Evolutionary conservation across 805 yeast genomes (phyloP).

Genomic region (Clavispora vitiphila): DNA sequence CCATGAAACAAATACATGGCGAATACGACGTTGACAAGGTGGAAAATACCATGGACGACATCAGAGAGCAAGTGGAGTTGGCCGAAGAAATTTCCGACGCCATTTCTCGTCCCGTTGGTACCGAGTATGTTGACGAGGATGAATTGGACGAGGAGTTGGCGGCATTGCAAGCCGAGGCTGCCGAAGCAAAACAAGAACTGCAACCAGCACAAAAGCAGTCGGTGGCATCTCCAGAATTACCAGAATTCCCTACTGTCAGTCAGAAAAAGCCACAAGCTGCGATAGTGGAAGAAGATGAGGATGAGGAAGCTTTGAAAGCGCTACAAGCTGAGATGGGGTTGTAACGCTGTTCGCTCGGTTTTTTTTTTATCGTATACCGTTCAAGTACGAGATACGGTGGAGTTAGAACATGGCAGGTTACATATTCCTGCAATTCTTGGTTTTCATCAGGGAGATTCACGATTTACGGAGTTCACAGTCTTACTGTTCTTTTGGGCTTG

Average conservation of each 20-base stretch:
- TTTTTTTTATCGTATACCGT: background rate
- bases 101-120: constrained; percentile 86
- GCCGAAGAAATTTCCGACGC: constrained; percentile 96
- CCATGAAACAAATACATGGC: constrained; percentile 94
- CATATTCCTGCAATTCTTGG: background rate
- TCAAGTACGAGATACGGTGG: background rate
- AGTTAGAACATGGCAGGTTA: background rate
- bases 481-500: too few species aligned
- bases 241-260: constrained; percentile 41
- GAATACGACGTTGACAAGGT: constrained; percentile 95
- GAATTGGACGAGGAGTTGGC: constrained; percentile 94
- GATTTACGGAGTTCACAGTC: too few species aligned
- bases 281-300: constrained; percentile 58
- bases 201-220: constrained; percentile 12
- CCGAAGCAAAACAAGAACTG: constrained; percentile 40
- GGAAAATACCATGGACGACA: constrained; percentile 96
- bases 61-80: constrained; percentile 92
- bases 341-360: constrained; percentile 20
- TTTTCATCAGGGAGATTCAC: background rate
- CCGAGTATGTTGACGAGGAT: constrained; percentile 79
- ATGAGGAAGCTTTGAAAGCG: constrained; percentile 74
- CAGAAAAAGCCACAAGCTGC: constrained; percentile 35
- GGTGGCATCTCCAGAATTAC: constrained; percentile 31
- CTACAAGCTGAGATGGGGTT: constrained; percentile 86
- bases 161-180: constrained; percentile 76